Percentiles rank a stretch among this genome's conserved stretches.
Evolutionary conservation across 192 early-diverging fungal genomes (phyloP).

Genomic region (Rhizophagus clarus): DNA sequence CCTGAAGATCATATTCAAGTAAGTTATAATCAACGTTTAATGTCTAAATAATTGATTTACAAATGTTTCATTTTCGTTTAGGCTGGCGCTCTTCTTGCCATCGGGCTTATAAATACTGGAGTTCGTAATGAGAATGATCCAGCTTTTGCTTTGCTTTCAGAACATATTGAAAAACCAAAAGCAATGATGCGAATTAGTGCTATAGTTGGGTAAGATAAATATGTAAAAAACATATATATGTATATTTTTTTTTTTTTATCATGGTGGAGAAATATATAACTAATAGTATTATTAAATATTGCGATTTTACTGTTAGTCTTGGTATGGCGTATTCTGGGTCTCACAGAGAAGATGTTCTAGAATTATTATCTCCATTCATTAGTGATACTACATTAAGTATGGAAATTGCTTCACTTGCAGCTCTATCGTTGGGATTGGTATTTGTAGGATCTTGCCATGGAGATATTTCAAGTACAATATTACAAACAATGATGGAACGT

Average conservation of each 20-base stretch:
- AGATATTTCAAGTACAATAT: constrained; percentile 87
- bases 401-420: constrained; percentile 88
- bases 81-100: constrained; percentile 91
- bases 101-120: constrained; percentile 89
- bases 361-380: constrained; percentile 80
- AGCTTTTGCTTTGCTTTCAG: constrained; percentile 85
- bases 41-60: not conserved
- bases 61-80: constrained; percentile 21
- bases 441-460: constrained; percentile 88
- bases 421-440: constrained; percentile 89
- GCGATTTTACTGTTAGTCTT: constrained; percentile 49
- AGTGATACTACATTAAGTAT: constrained; percentile 80
- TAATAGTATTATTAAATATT: too few species aligned
- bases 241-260: too few species aligned
- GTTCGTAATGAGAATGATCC: constrained; percentile 92
- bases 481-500: constrained; percentile 95
- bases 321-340: constrained; percentile 96
- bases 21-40: not conserved
- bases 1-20: constrained; percentile 85
- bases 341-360: constrained; percentile 80
- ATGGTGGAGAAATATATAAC: too few species aligned
- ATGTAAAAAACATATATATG: too few species aligned
- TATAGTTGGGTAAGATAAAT: constrained; percentile 69
- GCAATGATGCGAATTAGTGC: constrained; percentile 71
- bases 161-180: constrained; percentile 70